Evolutionary conservation across 1,139 yeast genomes (phyloP).

Genomic region (Yarrowia galli): DNA sequence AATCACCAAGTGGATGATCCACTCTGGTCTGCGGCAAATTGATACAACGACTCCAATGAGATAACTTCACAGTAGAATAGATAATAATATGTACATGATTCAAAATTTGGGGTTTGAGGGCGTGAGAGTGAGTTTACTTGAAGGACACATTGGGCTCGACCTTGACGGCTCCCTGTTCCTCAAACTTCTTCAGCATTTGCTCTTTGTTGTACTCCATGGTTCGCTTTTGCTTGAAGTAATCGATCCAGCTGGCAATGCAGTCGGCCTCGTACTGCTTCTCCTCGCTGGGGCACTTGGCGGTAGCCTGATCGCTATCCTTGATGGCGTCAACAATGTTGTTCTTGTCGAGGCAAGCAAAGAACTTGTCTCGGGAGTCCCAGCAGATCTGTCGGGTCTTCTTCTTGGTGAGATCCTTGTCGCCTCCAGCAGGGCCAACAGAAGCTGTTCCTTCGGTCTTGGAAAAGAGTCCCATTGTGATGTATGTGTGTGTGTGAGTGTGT

Average conservation of each 20-base stretch:
- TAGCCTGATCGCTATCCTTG: conserved; percentile 47
- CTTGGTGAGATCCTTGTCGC: conserved; percentile 57
- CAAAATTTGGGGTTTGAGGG: not conserved
- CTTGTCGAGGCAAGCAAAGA: conserved; percentile 64
- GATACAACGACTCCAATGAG: not conserved
- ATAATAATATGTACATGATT: conserved; percentile 31
- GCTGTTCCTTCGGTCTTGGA: conserved; percentile 27
- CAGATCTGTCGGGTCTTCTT: conserved; percentile 61
- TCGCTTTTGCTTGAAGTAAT: conserved; percentile 72
- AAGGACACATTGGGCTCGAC: conserved; percentile 41
- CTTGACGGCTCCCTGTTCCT: conserved; percentile 57
- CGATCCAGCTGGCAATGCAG: conserved; percentile 70
- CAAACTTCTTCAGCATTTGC: conserved; percentile 60
- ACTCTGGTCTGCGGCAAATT: not conserved
- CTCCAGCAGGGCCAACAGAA: conserved; percentile 31
- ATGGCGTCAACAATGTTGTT: conserved; percentile 58
- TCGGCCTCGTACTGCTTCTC: conserved; percentile 58
- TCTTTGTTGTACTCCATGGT: conserved; percentile 64
- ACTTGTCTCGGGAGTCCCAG: conserved; percentile 72
- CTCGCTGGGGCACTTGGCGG: conserved; percentile 55
- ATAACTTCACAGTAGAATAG: conserved; percentile 9
- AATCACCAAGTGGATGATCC: no score
- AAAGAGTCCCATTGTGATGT: conserved; percentile 20
- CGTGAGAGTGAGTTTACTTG: not conserved
- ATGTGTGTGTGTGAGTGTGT: not conserved